Conservation (phyloP, 257 asterid genomes). For the Anisodus acutangulus region DNA sequence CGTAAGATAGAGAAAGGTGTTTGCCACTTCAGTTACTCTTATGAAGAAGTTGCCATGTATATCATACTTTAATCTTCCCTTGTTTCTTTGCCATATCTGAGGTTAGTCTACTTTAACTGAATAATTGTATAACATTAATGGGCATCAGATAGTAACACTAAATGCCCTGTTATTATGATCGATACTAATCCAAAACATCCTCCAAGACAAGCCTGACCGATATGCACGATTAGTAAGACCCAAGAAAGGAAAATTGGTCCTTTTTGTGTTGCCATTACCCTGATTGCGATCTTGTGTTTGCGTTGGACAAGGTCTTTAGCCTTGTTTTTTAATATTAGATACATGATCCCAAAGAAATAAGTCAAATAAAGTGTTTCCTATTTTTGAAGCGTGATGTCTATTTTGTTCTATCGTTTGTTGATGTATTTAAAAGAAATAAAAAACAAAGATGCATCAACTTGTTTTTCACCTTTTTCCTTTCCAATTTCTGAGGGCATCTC, state of each 20-base stretch:
- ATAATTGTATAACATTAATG: not conserved
- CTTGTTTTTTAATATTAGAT: not conserved
- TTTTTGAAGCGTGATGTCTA: slow-evolving; percentile 3
- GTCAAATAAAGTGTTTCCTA: not conserved
- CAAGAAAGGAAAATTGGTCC: not conserved
- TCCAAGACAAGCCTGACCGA: not conserved
- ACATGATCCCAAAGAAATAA: not conserved
- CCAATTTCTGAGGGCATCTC: not conserved
- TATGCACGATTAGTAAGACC: not conserved
- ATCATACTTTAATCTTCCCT: not conserved
- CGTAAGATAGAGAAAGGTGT: not conserved
- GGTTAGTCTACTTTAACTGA: not conserved
- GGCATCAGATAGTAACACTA: not conserved
- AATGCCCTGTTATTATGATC: not conserved
- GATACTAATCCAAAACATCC: not conserved
- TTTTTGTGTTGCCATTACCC: not conserved
- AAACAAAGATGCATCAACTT: slow-evolving; percentile 10
- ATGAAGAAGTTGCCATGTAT: not conserved
- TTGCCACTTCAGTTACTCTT: not conserved
- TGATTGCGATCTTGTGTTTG: not conserved
- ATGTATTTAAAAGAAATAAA: not conserved
- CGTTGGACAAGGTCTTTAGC: not conserved
- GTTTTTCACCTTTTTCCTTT: not conserved
- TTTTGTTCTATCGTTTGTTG: not conserved
- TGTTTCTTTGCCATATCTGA: not conserved